A percentile compares a stretch with the other conserved stretches of the same genome.
Evolutionary conservation across 75 land plant species (phyloP).

Genomic region (Selaginella tamariscina): DNA sequence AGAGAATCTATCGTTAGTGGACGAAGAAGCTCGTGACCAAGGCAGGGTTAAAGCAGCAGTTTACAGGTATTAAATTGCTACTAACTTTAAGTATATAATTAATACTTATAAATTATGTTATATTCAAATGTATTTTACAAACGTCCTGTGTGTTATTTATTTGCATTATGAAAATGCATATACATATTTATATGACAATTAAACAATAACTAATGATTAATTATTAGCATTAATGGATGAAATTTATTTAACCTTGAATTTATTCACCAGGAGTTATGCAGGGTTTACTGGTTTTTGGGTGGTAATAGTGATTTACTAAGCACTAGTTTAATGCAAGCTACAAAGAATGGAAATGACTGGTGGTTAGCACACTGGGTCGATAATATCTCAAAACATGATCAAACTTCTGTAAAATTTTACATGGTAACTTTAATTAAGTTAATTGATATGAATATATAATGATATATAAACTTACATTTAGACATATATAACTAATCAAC

Average conservation of each 20-base stretch:
- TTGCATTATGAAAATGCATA: no score
- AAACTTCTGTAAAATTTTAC: constrained; percentile 31
- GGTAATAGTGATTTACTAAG: constrained; percentile 34
- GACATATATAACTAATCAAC: no score
- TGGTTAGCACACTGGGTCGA: constrained; percentile 95
- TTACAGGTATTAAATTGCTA: constrained; percentile 41
- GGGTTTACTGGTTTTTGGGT: constrained; percentile 48
- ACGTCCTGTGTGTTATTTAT: no score
- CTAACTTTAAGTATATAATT: neutral
- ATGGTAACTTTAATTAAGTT: constrained; percentile 34
- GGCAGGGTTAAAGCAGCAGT: constrained; percentile 54
- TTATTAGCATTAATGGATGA: neutral
- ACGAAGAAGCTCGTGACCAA: constrained; percentile 48
- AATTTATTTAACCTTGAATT: neutral
- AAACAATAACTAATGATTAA: constrained; percentile 7
- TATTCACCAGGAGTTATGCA: constrained; percentile 53
- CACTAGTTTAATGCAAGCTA: constrained; percentile 73
- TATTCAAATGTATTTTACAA: constrained; percentile 10
- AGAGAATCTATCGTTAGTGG: constrained; percentile 20
- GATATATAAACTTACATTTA: neutral
- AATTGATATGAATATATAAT: neutral
- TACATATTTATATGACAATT: no score
- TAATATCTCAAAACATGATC: constrained; percentile 16
- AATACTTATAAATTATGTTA: neutral
- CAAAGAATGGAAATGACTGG: constrained; percentile 85